phyloP scores from a whole-genome alignment of 1,284 basidiomycete species.

The Leccinum pachyderme region DNA sequence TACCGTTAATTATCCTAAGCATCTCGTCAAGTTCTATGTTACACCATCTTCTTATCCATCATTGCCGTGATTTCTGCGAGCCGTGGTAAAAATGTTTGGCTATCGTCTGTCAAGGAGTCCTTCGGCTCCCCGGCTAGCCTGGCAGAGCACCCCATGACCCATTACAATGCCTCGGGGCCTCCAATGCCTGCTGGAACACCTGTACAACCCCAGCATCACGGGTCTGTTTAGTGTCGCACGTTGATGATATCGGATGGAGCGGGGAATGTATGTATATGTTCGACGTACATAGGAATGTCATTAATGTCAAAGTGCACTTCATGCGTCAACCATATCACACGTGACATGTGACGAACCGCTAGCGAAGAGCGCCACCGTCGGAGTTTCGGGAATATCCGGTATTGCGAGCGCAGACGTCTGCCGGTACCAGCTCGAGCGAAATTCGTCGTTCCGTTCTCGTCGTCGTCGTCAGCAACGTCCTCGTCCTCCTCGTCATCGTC shows the following conservation, averaged over 20 bases:
- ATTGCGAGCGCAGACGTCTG: conserved; percentile 8
- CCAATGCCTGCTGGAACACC: not conserved
- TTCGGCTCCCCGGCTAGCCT: conserved; percentile 22
- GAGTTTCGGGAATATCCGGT: conserved; percentile 33
- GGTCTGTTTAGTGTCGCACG: conserved; percentile 9
- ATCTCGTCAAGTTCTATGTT: conserved; percentile 40
- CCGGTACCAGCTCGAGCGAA: conserved; percentile 12
- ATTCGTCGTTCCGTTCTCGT: conserved; percentile 9
- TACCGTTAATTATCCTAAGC: not conserved
- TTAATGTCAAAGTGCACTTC: not conserved
- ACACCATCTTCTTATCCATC: conserved; percentile 36
- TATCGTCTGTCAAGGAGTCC: conserved; percentile 40
- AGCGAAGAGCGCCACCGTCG: conserved; percentile 23
- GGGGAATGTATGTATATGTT: not conserved
- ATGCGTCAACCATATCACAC: not conserved
- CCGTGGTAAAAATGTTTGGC: conserved; percentile 45
- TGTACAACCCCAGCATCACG: conserved; percentile 3
- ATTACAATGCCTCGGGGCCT: conserved; percentile 13
- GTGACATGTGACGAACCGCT: not conserved
- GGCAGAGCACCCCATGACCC: conserved; percentile 20
- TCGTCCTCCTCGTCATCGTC: conserved; percentile 3
- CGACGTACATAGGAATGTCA: conserved; percentile 1
- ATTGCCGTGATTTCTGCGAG: conserved; percentile 37
- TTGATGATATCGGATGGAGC: not conserved
- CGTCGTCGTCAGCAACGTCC: conserved; percentile 5